Evolutionary conservation across 2,329 filamentous ascomycete species (phyloP), one percentile per base, ranked within the genome.

Genomic region (Herpomyces periplanetae): DNA sequence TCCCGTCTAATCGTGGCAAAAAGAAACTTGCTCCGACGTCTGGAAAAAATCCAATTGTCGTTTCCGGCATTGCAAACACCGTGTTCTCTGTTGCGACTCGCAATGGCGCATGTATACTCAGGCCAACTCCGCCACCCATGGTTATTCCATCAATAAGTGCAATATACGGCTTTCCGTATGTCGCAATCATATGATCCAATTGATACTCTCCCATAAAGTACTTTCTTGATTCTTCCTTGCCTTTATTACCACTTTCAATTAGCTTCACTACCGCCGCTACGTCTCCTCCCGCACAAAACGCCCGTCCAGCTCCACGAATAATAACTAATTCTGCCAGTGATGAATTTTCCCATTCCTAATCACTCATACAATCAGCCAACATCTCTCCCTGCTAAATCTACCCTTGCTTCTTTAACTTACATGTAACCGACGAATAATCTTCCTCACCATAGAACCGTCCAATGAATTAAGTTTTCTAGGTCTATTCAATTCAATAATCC

Each of bases 21-120:
- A 91, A 91, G 46, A 91, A 96, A 5, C 68, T 84, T 13, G 63
- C 84, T 24, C 80, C 80, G 18, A 96, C 80, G 33, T 96, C 84
- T 4, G 84, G 80, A 49, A 96, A 96, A 48, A 91, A 88, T 15
- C 80, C 80, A 33, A 96, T 96, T 5, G 58, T 85, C 3, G 80
- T 96, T 44, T 96, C 80, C 12, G 80, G 80, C 80, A 96, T 96
- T 29, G 84, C 73, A 32, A 96, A 91, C 18, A 85, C 43, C 4
- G 80, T 96, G 34, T 62, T 63, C 42, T 96, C 80, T 2, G 80
- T 96, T 14, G 80, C 80, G 34, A 96, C 85, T 24, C 80, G 53
- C 49, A 96, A 75, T 3, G 80, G 84, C 2, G 80, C 75, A 40
- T 96, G 84, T 20, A 87, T 54, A 37, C 66, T 84, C 22, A 96